These are phyloP conservation scores for Xerocomellus chrysenteron DNA, from an alignment of 768 basidiomycete species.

Conservation along the genomic window DNA sequence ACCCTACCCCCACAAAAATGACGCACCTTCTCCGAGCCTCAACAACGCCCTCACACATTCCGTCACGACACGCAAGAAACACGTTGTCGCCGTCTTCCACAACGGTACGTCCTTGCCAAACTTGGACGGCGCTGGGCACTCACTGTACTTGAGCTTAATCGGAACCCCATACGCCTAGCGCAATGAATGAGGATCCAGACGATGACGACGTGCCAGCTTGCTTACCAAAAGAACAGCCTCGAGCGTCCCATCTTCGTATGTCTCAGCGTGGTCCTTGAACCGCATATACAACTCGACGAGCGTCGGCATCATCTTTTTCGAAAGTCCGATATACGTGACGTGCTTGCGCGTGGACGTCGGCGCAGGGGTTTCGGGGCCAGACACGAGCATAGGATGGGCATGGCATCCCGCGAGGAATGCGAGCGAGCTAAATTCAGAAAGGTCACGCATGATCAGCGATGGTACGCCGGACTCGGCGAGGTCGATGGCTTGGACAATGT, in stretches of 20 bases:
- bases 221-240: conserved; percentile 79
- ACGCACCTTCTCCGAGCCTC: conserved; percentile 48
- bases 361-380: no score
- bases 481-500: no score
- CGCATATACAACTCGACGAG: conserved; percentile 73
- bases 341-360: conserved; percentile 47
- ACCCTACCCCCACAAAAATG: background rate
- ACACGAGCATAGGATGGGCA: no score
- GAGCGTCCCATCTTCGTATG: conserved; percentile 81
- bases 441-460: no score
- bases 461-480: no score
- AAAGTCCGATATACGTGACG: conserved; percentile 86
- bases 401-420: no score
- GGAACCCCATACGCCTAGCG: conserved; percentile 83
- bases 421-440: no score
- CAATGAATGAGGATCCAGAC: background rate
- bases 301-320: conserved; percentile 84
- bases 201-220: background rate
- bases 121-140: conserved; percentile 86
- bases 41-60: conserved; percentile 58
- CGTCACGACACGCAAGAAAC: conserved; percentile 71
- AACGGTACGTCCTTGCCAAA: conserved; percentile 84
- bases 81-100: conserved; percentile 93
- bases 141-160: conserved; percentile 92
- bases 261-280: conserved; percentile 56